Base-by-base conservation (phyloP, 2,329 filamentous ascomycete genomes). In the Fusarium burgessii region DNA sequence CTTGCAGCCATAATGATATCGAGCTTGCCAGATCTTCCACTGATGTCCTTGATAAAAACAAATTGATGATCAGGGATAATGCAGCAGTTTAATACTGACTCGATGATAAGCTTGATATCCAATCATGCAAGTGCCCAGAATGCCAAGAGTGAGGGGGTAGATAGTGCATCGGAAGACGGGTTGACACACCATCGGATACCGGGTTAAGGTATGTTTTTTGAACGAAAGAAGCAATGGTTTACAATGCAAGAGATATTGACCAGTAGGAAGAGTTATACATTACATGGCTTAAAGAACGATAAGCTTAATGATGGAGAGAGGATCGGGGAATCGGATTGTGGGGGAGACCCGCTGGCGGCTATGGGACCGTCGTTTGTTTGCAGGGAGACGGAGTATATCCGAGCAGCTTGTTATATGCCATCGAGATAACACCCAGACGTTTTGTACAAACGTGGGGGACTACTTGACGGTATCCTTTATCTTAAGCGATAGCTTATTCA, bases 101-200 rank as follows among this genome's bases (percentile, higher is more conserved):
- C 20, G 29, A 29, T 38, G 17, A n/a, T n/a, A n/a, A 15, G 2
- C 20, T 1, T 23, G 17, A n/a, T 15, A 15, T 27, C 63, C 45
- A 36, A 60, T 40, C 45, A 23, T 5, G 33, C 8, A 5, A 14
- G 15, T 32, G 27, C 43, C 61, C 40, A 42, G n/a, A 35, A 18
- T 66, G 63, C 63, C 63, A 61, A 66, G 63, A 66, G 29, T 51
- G 62, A 52, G 63, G 63, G 63, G 56, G 40, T 33, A 2, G n/a
- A 61, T 66, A 20, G 46, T 42, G 25, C 23, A 56, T 66, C 63
- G 63, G 62, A 18, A 60, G 42, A 42, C 52, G 52, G 63, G 36
- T 36, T 29, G 4, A 13, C 2, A 23, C 7, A 25, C 14, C 45
- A 32, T 66, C 63, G 63, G 63, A 17, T 66, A 66, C 63, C 27